These are phyloP conservation scores for Apophysomyces elegans DNA, from an alignment of 371 early-diverging fungal genomes.

Conservation along the genomic window DNA sequence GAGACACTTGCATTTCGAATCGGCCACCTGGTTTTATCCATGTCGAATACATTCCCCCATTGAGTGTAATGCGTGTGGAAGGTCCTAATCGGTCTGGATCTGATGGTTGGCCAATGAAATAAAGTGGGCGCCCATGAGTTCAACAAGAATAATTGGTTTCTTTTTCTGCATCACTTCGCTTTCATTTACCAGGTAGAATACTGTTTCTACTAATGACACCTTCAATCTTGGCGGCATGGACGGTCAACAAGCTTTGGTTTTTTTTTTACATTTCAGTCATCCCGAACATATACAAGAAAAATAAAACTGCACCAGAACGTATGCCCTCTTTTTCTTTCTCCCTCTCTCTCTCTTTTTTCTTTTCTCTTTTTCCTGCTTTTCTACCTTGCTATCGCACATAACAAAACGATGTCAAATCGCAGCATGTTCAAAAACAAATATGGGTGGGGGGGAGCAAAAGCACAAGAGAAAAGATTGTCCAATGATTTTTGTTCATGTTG, in stretches of 20 bases:
- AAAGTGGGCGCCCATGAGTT: background rate
- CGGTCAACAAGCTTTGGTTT: background rate
- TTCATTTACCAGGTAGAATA: constrained; percentile 22
- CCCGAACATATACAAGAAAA: background rate
- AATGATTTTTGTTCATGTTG: background rate
- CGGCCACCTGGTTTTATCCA: constrained; percentile 24
- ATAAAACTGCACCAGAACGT: too few species aligned
- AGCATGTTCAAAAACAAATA: background rate
- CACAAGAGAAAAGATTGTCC: background rate
- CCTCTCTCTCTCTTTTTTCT: background rate
- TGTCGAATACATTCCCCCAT: constrained; percentile 29
- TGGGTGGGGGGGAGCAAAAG: too few species aligned
- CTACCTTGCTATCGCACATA: background rate
- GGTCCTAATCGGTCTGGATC: constrained; percentile 20
- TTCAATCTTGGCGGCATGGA: constrained; percentile 8
- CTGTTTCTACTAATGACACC: constrained; percentile 17
- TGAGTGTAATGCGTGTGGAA: constrained; percentile 25
- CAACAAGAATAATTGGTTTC: background rate
- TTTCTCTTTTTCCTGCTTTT: background rate
- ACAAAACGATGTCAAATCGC: background rate
- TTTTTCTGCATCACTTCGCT: too few species aligned
- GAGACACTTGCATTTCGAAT: constrained; percentile 29
- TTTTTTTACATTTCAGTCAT: background rate
- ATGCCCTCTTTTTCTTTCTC: too few species aligned
- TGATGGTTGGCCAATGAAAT: background rate